Percentiles rank a stretch among this genome's conserved stretches.
Conservation (phyloP, 164 flowering plant genomes). For the Aristolochia contorta region DNA sequence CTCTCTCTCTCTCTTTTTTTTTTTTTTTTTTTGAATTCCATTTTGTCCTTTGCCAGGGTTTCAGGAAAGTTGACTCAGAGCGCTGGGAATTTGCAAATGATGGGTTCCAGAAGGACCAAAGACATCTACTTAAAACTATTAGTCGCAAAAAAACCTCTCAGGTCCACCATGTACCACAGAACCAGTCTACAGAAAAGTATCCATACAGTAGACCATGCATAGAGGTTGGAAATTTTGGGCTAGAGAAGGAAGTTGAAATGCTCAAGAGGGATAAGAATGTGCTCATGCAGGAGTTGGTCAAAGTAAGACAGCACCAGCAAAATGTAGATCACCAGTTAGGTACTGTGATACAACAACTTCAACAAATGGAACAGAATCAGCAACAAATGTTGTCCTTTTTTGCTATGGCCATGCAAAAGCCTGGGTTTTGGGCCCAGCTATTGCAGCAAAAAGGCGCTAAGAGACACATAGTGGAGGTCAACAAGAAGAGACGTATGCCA, state of each 20-base stretch:
- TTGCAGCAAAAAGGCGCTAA: conserved; percentile 42
- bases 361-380: conserved; percentile 55
- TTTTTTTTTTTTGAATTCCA: too few species aligned
- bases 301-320: conserved; percentile 72
- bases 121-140: conserved; percentile 51
- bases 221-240: conserved; percentile 54
- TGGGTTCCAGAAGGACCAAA: conserved; percentile 65
- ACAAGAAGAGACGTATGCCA: conserved; percentile 37
- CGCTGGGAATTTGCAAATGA: conserved; percentile 92
- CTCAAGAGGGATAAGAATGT: conserved; percentile 61
- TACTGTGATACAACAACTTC: conserved; percentile 45
- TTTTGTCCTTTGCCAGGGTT: conserved; percentile 39
- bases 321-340: conserved; percentile 29
- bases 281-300: conserved; percentile 52
- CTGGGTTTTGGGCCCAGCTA: conserved; percentile 48
- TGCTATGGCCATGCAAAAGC: conserved; percentile 61
- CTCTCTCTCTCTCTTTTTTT: too few species aligned
- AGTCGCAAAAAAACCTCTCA: conserved; percentile 45
- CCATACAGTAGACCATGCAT: conserved; percentile 22
- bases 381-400: conserved; percentile 71
- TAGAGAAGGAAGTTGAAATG: conserved; percentile 52
- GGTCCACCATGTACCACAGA: conserved; percentile 18
- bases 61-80: conserved; percentile 78
- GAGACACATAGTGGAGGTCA: conserved; percentile 41
- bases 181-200: conserved; percentile 12